phyloP scores from a whole-genome alignment of 202 grass and related monocot species.

The Brachypodium distachyon region DNA sequence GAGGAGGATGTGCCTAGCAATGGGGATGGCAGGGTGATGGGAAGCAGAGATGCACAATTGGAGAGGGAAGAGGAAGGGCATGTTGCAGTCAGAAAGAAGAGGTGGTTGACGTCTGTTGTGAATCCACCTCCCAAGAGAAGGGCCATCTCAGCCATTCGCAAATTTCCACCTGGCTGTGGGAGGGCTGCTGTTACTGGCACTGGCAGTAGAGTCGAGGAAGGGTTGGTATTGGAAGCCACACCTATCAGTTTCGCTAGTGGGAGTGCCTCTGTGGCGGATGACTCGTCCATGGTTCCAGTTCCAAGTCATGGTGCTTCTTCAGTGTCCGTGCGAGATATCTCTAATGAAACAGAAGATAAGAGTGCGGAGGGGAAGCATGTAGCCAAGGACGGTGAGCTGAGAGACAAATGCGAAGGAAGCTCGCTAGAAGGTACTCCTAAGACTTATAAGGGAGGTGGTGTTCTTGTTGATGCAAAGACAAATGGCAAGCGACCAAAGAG shows the following conservation, averaged over 20 bases:
- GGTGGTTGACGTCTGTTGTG: conserved; percentile 32
- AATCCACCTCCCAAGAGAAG: conserved; percentile 45
- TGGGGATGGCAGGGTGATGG: not conserved
- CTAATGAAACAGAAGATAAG: conserved; percentile 1
- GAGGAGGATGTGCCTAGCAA: not conserved
- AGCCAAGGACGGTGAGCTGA: not conserved
- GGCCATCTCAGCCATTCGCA: conserved; percentile 26
- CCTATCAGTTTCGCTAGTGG: not conserved
- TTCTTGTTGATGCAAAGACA: conserved; percentile 12
- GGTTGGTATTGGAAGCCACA: not conserved
- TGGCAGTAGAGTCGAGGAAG: not conserved
- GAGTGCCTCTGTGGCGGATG: conserved; percentile 1
- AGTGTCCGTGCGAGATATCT: not conserved
- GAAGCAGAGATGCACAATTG: not conserved
- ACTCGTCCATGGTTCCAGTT: not conserved
- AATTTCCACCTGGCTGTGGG: conserved; percentile 48
- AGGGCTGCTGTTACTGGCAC: not conserved
- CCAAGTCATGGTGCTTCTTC: not conserved
- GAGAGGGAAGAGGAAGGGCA: not conserved
- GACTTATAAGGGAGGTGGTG: not conserved
- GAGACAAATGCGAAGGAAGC: conserved; percentile 9
- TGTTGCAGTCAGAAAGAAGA: conserved; percentile 26
- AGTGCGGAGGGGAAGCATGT: not conserved
- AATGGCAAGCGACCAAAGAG: conserved; percentile 8
- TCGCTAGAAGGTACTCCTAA: not conserved